A percentile compares a stretch with the other conserved stretches of the same genome.
Evolutionary conservation across 2,329 filamentous ascomycete genomes (phyloP).

Genomic region (Phyllosticta paracitricarpa): DNA sequence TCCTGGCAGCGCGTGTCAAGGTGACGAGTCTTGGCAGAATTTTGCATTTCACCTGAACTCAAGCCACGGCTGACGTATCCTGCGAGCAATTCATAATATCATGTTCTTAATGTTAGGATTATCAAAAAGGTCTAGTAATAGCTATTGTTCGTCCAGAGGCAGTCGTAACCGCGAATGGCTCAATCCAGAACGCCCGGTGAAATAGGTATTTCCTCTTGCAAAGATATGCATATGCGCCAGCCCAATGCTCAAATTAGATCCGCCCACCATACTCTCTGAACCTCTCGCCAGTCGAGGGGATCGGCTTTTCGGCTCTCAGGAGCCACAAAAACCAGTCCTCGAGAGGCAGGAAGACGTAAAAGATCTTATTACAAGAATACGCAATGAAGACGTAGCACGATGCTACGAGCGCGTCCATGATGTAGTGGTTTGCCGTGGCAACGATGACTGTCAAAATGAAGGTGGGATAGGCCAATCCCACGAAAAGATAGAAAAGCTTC

Average conservation of each 20-base stretch:
- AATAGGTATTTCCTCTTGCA: neutral
- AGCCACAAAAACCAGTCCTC: slow-evolving; percentile 42
- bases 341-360: slow-evolving; percentile 41
- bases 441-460: slow-evolving; percentile 49
- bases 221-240: neutral
- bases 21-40: neutral
- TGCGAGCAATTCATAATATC: neutral
- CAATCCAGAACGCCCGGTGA: neutral
- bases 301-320: slow-evolving; percentile 43
- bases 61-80: neutral
- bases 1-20: neutral
- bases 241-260: slow-evolving; percentile 15
- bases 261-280: slow-evolving; percentile 28
- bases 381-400: slow-evolving; percentile 38
- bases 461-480: slow-evolving; percentile 43
- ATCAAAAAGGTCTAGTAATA: neutral
- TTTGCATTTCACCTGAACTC: too few relatives aligned
- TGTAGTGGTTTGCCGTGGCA: slow-evolving; percentile 54
- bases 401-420: slow-evolving; percentile 44
- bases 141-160: neutral
- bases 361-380: slow-evolving; percentile 41
- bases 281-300: slow-evolving; percentile 43
- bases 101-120: neutral
- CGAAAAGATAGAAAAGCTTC: slow-evolving; percentile 34
- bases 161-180: neutral